Percentiles rank a stretch among this genome's conserved stretches.
Conservation (phyloP, 306 rosid genomes). For the Purshia tridentata region DNA sequence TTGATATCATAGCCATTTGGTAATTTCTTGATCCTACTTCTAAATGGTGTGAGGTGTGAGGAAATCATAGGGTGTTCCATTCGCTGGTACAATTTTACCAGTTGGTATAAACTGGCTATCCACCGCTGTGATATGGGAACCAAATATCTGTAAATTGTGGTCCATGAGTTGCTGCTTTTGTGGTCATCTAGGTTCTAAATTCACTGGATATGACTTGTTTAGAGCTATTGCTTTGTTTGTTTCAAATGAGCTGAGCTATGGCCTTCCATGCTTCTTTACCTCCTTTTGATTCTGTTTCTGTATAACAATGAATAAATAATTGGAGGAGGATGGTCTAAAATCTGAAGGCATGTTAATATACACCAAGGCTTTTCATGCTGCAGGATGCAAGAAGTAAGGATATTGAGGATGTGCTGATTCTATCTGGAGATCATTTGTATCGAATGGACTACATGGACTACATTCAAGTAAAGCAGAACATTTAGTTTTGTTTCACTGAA, state of each 20-base stretch:
- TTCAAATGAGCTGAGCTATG: not conserved
- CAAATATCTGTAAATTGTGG: slow-evolving; percentile 9
- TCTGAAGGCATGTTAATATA: slow-evolving; percentile 10
- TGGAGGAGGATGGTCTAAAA: not conserved
- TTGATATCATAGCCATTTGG: slow-evolving; percentile 14
- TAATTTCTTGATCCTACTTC: slow-evolving; percentile 3
- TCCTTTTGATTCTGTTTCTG: not conserved
- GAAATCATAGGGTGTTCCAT: slow-evolving; percentile 22
- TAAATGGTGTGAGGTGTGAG: not conserved
- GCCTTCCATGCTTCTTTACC: no score
- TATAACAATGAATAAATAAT: not conserved
- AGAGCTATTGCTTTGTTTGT: slow-evolving; percentile 9
- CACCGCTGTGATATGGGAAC: not conserved
- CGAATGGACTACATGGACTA: slow-evolving; percentile 95
- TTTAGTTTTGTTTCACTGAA: slow-evolving; percentile 2
- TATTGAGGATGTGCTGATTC: slow-evolving; percentile 86
- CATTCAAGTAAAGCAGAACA: slow-evolving; percentile 58
- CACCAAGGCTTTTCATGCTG: slow-evolving; percentile 15
- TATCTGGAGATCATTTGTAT: slow-evolving; percentile 91
- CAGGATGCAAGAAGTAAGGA: slow-evolving; percentile 83
- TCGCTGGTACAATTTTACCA: slow-evolving; percentile 1
- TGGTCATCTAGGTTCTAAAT: slow-evolving; percentile 24
- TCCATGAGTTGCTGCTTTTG: slow-evolving; percentile 8
- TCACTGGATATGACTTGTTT: slow-evolving; percentile 22
- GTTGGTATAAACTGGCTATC: slow-evolving; percentile 10